Percentiles rank a stretch among this genome's conserved stretches.
phyloP scores from a whole-genome alignment of 179 eudicot genomes.

The Silene coronaria region DNA sequence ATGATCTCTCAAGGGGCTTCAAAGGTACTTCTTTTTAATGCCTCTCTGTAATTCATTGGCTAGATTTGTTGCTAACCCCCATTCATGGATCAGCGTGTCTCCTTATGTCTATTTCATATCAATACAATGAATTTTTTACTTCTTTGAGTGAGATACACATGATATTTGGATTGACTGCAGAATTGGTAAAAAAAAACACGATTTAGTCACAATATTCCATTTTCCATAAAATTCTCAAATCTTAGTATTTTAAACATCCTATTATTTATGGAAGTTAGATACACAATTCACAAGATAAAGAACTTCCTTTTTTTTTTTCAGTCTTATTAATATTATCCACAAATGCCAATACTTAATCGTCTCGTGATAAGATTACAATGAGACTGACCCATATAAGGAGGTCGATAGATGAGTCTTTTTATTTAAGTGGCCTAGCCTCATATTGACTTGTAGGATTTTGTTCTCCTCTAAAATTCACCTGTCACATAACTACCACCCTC shows the following conservation, averaged over 20 bases:
- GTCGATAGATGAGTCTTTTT: background rate
- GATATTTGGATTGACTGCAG: too few species aligned
- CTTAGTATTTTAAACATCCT: background rate
- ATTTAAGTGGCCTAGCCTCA: background rate
- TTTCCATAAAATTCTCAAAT: too few species aligned
- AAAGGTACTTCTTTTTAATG: conserved; percentile 39
- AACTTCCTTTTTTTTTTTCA: background rate
- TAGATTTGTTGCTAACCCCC: background rate
- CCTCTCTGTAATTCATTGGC: background rate
- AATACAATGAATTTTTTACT: too few species aligned
- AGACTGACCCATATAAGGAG: too few species aligned
- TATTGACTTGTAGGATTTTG: too few species aligned
- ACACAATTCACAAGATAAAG: background rate
- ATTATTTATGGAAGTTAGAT: background rate
- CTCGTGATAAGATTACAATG: background rate
- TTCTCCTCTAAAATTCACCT: too few species aligned
- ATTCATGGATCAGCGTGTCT: background rate
- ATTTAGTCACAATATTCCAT: background rate
- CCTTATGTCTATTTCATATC: background rate
- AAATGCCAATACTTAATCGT: background rate
- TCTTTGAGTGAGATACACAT: too few species aligned
- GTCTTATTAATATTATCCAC: background rate
- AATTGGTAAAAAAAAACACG: background rate
- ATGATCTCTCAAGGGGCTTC: conserved; percentile 99
- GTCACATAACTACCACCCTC: background rate